Conservation (phyloP, 257 asterid species). For the Lycium barbarum region DNA sequence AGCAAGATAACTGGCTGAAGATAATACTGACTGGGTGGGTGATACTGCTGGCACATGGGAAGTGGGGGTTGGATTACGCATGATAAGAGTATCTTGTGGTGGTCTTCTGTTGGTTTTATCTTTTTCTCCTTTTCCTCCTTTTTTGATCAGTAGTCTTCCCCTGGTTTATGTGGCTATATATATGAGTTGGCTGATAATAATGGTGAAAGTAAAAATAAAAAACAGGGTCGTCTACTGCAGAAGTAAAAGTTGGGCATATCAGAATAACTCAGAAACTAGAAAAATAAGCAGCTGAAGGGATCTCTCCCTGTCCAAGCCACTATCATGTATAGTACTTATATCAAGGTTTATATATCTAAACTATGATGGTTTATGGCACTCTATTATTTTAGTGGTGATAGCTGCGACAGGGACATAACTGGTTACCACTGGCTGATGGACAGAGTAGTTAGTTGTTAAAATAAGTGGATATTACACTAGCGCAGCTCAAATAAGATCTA, state of each 20-base stretch:
- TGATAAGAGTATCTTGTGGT: background rate
- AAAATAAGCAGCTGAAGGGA: slow-evolving; percentile 8
- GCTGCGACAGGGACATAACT: too few species aligned
- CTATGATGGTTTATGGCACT: background rate
- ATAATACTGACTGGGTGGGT: slow-evolving; percentile 10
- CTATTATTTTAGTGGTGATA: background rate
- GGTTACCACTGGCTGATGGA: too few species aligned
- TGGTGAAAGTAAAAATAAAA: background rate
- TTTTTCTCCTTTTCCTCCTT: background rate
- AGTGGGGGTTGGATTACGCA: background rate
- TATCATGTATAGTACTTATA: background rate
- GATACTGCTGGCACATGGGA: background rate
- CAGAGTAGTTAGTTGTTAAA: too few species aligned
- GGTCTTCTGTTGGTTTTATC: background rate
- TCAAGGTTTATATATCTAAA: background rate
- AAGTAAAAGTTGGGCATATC: background rate
- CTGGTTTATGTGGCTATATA: background rate
- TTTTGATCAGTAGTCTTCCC: background rate
- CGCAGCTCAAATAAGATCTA: too few species aligned
- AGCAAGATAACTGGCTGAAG: slow-evolving; percentile 19
- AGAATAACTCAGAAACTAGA: slow-evolving; percentile 7
- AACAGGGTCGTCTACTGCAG: background rate
- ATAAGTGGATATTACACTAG: too few species aligned
- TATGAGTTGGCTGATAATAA: background rate
- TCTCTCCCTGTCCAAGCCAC: slow-evolving; percentile 4